phyloP scores from a whole-genome alignment of 331 rosid species.

The Arachis monticola region DNA sequence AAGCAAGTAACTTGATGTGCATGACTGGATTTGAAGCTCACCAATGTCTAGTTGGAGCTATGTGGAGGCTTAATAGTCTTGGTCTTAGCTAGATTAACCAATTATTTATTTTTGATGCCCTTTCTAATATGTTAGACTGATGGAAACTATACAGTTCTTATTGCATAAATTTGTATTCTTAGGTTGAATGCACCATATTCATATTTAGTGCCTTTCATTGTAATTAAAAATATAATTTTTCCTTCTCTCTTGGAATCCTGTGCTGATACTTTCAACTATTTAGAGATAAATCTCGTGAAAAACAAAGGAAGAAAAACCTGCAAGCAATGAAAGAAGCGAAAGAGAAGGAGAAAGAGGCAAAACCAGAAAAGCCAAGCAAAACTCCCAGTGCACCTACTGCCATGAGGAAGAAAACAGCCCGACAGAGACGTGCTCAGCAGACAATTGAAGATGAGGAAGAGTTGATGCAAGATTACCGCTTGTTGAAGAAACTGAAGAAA shows the following conservation, averaged over 20 bases:
- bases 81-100: no score
- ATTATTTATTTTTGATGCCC: not conserved
- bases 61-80: no score
- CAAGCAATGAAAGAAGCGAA: constrained; percentile 71
- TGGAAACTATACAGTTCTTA: not conserved
- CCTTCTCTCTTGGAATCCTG: constrained; percentile 1
- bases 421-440: constrained; percentile 87
- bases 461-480: constrained; percentile 74
- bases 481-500: constrained; percentile 84
- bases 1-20: not conserved
- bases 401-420: constrained; percentile 82
- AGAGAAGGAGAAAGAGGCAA: constrained; percentile 54
- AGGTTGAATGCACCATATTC: not conserved
- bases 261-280: constrained; percentile 31
- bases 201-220: not conserved
- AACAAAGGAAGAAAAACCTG: constrained; percentile 85
- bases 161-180: constrained; percentile 12
- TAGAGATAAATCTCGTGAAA: constrained; percentile 93
- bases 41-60: no score
- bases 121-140: constrained; percentile 18
- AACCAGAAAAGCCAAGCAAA: constrained; percentile 56
- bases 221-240: not conserved
- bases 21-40: no score
- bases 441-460: constrained; percentile 86
- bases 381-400: constrained; percentile 40